Conservation (phyloP, 495 filamentous ascomycete species). For the Collariella sp. region DNA sequence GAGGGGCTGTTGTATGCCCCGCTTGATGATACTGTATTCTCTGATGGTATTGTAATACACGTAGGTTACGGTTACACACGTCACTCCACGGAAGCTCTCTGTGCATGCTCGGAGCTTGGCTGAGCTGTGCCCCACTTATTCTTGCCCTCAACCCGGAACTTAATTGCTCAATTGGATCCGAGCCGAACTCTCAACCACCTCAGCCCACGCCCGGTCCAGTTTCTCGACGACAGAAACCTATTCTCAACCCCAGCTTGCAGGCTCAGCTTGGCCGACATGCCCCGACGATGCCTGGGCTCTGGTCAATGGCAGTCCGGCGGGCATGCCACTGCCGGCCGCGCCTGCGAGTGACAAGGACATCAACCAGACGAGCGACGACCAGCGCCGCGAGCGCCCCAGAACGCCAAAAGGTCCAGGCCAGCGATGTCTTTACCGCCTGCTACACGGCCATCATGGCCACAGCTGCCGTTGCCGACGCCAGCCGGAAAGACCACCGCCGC, state of each 20-base stretch:
- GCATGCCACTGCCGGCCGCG: conserved; percentile 60
- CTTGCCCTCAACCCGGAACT: not conserved
- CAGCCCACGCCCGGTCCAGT: not conserved
- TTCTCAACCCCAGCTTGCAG: not conserved
- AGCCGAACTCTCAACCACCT: not conserved
- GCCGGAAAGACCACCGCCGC: conserved; percentile 51
- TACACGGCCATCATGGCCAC: conserved; percentile 66
- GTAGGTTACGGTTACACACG: not conserved
- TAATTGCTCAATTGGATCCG: conserved; percentile 9
- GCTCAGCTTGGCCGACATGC: conserved; percentile 28
- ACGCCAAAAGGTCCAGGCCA: conserved; percentile 44
- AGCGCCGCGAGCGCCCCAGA: conserved; percentile 26
- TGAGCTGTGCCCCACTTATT: not conserved
- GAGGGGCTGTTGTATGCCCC: not conserved
- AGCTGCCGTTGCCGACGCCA: conserved; percentile 59
- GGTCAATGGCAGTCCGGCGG: conserved; percentile 60
- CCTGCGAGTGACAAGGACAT: conserved; percentile 43
- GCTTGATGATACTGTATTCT: not conserved
- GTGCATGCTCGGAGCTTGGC: not conserved
- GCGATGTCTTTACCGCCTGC: conserved; percentile 58
- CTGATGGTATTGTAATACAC: not conserved
- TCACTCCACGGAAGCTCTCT: too few relatives aligned
- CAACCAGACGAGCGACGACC: conserved; percentile 8
- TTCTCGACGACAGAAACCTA: not conserved
- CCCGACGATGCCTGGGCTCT: conserved; percentile 56